Base-by-base conservation (phyloP, 495 filamentous ascomycete species). In the Aspergillus ellipticus region DNA sequence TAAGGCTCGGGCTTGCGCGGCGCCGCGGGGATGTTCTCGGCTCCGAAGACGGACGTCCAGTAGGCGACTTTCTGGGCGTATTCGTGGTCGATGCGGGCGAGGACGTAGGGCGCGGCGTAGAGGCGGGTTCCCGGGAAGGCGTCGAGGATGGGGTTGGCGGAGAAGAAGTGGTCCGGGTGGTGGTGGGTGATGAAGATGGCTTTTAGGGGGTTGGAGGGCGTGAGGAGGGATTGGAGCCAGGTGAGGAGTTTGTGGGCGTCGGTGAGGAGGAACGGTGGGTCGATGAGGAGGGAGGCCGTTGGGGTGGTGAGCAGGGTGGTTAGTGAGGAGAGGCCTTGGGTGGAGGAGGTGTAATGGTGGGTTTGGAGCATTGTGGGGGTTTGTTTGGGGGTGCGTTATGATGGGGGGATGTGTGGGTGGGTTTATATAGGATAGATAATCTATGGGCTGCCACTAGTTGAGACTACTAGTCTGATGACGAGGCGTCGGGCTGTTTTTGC, bases 111-210 rank as follows among this genome's bases (percentile, higher is more conserved):
- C 2, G 62, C 60, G 2, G 68, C 66, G 48, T 59, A 66, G 54
- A 69, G 61, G 13, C 24, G 35, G 7, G 66, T 53, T 9, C 22
- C 42, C 4, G 66, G 64, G 52, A 61, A 69, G 10, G 63, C 66
- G 11, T 66, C 66, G 4, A 71, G 60, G 48, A 69, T 64, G 5
- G 64, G 58, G 47, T 66, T 67, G 5, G 66, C 68, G 29, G 54
- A 53, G 64, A 67, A 67, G 58, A 62, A 69, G 61, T 71, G 68
- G 52, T 69, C 66, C 2, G 68, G 64, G 52, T 69, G 68, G 56
- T 69, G 66, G 53, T 69, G 68, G 10, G 66, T 69, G 13, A 67
- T 60, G 54, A 69, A 71, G 53, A 69, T 49, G 6, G 62, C 66
- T 31, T 62, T 61, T 6, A 69, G 51, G 45, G 45, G 9, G 11